Conservation (phyloP, 2,329 filamentous ascomycete genomes). For the Diaporthe sp. region DNA sequence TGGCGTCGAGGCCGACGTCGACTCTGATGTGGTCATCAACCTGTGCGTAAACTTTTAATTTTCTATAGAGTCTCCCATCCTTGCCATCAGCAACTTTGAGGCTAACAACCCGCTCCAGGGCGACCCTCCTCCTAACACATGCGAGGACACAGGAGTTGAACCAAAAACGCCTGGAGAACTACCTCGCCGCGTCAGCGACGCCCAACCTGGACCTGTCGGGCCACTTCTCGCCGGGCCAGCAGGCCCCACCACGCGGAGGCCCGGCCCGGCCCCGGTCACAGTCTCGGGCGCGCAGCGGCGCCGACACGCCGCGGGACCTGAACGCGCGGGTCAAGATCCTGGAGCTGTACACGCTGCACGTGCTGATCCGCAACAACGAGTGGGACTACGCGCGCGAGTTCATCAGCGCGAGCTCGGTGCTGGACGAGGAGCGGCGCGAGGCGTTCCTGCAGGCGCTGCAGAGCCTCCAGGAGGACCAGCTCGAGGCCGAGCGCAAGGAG, state of each 20-base stretch:
- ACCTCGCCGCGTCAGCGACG: constrained; percentile 80
- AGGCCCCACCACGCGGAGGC: constrained; percentile 40
- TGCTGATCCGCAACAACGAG: constrained; percentile 91
- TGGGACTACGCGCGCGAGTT: constrained; percentile 97
- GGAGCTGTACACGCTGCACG: constrained; percentile 94
- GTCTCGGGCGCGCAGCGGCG: constrained; percentile 67
- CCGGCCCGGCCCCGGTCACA: constrained; percentile 54
- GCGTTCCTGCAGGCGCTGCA: constrained; percentile 89
- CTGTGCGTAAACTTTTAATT: constrained; percentile 65
- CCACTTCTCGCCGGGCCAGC: constrained; percentile 63
- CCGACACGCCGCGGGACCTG: constrained; percentile 86
- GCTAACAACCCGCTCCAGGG: constrained; percentile 62
- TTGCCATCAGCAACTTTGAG: constrained; percentile 28
- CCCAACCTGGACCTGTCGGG: constrained; percentile 79
- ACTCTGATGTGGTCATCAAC: constrained; percentile 93
- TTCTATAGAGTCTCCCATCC: not conserved
- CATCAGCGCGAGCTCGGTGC: constrained; percentile 83
- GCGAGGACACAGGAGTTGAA: constrained; percentile 85
- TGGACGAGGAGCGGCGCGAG: constrained; percentile 92
- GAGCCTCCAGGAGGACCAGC: constrained; percentile 84
- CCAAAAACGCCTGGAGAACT: constrained; percentile 88
- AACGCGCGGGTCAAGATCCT: constrained; percentile 89
- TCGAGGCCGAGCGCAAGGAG: constrained; percentile 74
- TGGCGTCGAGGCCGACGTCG: constrained; percentile 88
- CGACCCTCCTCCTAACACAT: constrained; percentile 91